Percentiles rank a stretch among this genome's conserved stretches.
Conservation (phyloP, 2,329 filamentous ascomycete genomes). For the Aurifilum marmelostoma region DNA sequence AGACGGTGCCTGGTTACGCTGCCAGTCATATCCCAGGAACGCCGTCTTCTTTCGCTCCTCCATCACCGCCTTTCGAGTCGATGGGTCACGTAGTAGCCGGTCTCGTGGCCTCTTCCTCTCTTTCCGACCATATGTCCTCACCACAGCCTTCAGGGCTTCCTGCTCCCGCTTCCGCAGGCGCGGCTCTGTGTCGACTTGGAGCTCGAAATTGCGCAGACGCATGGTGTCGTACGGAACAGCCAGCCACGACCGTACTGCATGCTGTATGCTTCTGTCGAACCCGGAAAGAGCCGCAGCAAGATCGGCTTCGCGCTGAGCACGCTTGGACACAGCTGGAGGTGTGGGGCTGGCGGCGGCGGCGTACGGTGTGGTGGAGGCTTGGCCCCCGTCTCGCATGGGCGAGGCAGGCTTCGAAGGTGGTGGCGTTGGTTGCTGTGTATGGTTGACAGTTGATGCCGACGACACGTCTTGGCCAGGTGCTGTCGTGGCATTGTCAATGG, state of each 20-base stretch:
- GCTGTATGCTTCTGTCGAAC: conserved; percentile 47
- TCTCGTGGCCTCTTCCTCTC: conserved; percentile 84
- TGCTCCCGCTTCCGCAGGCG: conserved; percentile 42
- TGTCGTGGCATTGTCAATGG: conserved; percentile 6
- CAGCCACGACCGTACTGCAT: conserved; percentile 50
- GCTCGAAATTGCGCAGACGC: conserved; percentile 53
- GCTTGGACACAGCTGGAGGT: conserved; percentile 3
- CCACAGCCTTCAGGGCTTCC: conserved; percentile 52
- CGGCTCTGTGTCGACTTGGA: conserved; percentile 47
- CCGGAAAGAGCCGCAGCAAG: conserved; percentile 41
- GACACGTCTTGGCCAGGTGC: conserved; percentile 7
- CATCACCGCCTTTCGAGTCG: conserved; percentile 69
- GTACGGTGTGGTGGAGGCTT: conserved; percentile 17
- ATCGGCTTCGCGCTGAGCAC: conserved; percentile 31
- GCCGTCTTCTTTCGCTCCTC: conserved; percentile 80
- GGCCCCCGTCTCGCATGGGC: not conserved
- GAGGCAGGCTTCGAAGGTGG: not conserved
- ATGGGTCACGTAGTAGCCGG: conserved; percentile 75
- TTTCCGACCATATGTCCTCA: conserved; percentile 58
- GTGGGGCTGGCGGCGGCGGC: not conserved
- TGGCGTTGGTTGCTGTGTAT: not conserved
- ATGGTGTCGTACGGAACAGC: conserved; percentile 52
- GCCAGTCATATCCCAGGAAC: conserved; percentile 90
- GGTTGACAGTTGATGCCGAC: conserved; percentile 13
- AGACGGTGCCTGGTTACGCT: conserved; percentile 46